Evolutionary conservation across 164 flowering plant genomes (phyloP), one percentile per base, ranked within the genome.

Genomic region (Euptelea pleiosperma): DNA sequence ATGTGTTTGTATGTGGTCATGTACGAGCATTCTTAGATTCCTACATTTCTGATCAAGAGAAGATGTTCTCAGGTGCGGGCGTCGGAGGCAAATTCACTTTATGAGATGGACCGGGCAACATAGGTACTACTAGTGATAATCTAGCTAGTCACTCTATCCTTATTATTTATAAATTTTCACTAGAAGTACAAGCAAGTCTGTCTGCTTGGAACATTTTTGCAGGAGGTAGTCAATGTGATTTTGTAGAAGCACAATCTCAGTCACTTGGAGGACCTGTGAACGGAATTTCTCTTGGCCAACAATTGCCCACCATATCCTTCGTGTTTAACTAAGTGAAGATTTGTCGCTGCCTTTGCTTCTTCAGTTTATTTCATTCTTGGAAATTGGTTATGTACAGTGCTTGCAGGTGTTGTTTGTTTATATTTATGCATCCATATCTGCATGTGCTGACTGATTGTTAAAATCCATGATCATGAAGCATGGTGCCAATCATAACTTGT

Each of bases 41-140:
- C 34, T 39, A 3, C 11, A 26, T 16, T 48, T 21, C 34, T 52
- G 24, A 51, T 31, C 44, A 41, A 29, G 31, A 8, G 15, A 45
- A 44, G n/a, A 40, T 58, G 36, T 58, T 29, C 50, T 16, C 48
- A 72, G 75, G 69, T 71, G 10, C 78, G 84, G 18, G 57, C 49
- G 33, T 79, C 93, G 0, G 90, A 87, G 61, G 93, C 93, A 4
- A 91, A 86, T 72, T 82, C 97, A 21, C 75, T 87, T 0, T 91
- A 91, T 69, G 97, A 88, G 70, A 67, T 91, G 82, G 96, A 91
- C 64, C 74, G 77, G 18, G 99, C 95, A 12, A 88, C 97, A n/a
- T 89, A 83, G 75, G 72, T 72, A 51, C 16, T 43, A 18, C 15
- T 14, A 29, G 34, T 33, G 31, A 51, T 46, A 52, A 19, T 28